Conservation (phyloP, 2,329 filamentous ascomycete species). For the Neopestalotiopsis sp. region DNA sequence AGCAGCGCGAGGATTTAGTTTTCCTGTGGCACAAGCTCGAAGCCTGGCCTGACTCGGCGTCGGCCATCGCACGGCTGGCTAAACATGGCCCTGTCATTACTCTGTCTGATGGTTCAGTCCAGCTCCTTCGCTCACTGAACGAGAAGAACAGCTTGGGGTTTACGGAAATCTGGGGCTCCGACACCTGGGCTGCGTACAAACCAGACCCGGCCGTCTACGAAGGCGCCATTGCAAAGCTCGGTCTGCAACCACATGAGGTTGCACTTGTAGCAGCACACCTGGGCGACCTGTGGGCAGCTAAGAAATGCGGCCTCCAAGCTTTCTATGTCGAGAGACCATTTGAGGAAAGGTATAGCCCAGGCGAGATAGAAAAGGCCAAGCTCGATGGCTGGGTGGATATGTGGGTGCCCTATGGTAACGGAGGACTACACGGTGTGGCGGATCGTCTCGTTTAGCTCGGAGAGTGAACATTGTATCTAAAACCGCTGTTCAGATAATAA, state of each 20-base stretch:
- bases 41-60: constrained; percentile 59
- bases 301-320: constrained; percentile 58
- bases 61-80: constrained; percentile 52
- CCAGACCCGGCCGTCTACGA: constrained; percentile 61
- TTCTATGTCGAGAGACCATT: constrained; percentile 62
- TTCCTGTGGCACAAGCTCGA: constrained; percentile 63
- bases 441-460: neutral
- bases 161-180: constrained; percentile 57
- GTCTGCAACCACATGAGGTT: constrained; percentile 53
- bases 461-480: too few species aligned
- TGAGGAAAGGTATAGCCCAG: constrained; percentile 56
- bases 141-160: constrained; percentile 55
- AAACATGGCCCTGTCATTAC: constrained; percentile 56
- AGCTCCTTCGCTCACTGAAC: constrained; percentile 58
- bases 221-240: constrained; percentile 57
- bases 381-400: constrained; percentile 61
- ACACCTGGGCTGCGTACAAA: constrained; percentile 66
- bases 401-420: constrained; percentile 45
- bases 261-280: constrained; percentile 67
- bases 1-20: constrained; percentile 60
- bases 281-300: constrained; percentile 61
- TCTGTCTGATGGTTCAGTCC: constrained; percentile 64
- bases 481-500: too few species aligned
- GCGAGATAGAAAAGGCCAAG: constrained; percentile 47
- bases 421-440: constrained; percentile 14